Evolutionary conservation across 78 protist species (phyloP).

Genomic region (Dictyostelium firmibasis): DNA sequence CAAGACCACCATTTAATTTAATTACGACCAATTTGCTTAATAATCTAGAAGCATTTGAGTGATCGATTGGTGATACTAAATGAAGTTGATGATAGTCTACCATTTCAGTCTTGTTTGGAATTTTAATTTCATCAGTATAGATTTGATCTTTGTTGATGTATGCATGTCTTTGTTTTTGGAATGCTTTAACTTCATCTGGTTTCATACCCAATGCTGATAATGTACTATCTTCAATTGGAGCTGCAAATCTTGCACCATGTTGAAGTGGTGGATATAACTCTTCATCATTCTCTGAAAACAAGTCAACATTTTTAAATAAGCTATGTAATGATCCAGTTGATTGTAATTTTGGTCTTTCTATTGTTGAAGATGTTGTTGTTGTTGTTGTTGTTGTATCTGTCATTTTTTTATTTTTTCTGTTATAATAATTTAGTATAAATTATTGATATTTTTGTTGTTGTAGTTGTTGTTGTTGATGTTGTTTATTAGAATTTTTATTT

Average conservation of each 20-base stretch:
- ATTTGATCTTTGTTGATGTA: constrained; percentile 58
- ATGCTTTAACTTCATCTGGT: constrained; percentile 56
- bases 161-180: constrained; percentile 47
- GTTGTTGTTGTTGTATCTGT: neutral
- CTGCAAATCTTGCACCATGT: constrained; percentile 60
- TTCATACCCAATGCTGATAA: constrained; percentile 51
- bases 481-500: no score
- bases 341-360: neutral
- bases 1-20: constrained; percentile 98
- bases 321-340: neutral
- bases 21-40: constrained; percentile 88
- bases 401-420: neutral
- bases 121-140: constrained; percentile 42
- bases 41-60: constrained; percentile 38
- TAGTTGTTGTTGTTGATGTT: no score
- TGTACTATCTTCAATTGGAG: constrained; percentile 12
- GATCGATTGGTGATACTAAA: constrained; percentile 41
- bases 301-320: neutral
- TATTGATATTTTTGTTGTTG: neutral
- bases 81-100: constrained; percentile 49
- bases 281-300: constrained; percentile 45
- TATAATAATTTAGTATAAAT: neutral
- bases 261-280: constrained; percentile 72
- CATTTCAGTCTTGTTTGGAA: constrained; percentile 40
- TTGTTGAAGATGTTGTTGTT: neutral